A percentile compares a stretch with the other conserved stretches of the same genome.
Conservation (phyloP, 345 rosid genomes). For the Arabidopsis thaliana region TAIR10.1 NC_003074.8:21994501-21995000, state of each 20-base stretch:
- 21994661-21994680: conserved; percentile 78
- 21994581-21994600: conserved; percentile 89
- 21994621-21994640: conserved; percentile 84
- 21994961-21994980: conserved; percentile 77
- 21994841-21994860: conserved; percentile 98
- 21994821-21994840: conserved; percentile 57
- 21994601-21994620: conserved; percentile 76
- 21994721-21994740: not conserved
- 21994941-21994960: conserved; percentile 82
- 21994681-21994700: conserved; percentile 91
- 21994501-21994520: not conserved
- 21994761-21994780: conserved; percentile 14
- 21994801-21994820: conserved; percentile 68
- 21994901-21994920: conserved; percentile 90
- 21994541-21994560: conserved; percentile 88
- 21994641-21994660: conserved; percentile 91
- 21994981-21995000: conserved; percentile 68
- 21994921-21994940: conserved; percentile 70
- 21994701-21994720: conserved; percentile 73
- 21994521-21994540: conserved; percentile 40
- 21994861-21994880: conserved; percentile 75
- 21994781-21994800: conserved; percentile 94
- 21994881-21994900: conserved; percentile 95
- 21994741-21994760: not conserved
- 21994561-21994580: conserved; percentile 96